Evolutionary conservation across 306 rosid species (phyloP).

Genomic region (Quercus glauca): DNA sequence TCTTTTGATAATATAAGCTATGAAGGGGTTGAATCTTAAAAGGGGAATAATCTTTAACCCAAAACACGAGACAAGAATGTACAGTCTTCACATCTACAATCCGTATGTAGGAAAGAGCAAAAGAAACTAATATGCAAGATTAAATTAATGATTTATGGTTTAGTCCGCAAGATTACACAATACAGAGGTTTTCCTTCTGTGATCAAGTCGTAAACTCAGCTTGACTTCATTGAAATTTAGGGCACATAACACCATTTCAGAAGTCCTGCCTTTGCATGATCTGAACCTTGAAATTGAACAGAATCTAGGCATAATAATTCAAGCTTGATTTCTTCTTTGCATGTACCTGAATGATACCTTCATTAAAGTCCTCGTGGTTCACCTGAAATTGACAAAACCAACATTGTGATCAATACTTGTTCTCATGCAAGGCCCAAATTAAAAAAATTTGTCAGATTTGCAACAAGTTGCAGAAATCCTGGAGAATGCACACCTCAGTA

Average conservation of each 20-base stretch:
- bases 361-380: constrained; percentile 91
- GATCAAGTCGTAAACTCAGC: background rate
- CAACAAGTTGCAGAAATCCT: background rate
- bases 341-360: constrained; percentile 92
- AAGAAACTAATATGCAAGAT: background rate
- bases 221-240: background rate
- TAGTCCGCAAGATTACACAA: background rate
- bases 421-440: constrained; percentile 1
- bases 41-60: no score
- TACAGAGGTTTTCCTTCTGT: background rate
- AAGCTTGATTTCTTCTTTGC: constrained; percentile 92
- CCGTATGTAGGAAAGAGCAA: background rate
- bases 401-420: background rate
- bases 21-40: no score
- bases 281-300: background rate
- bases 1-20: no score
- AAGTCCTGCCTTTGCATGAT: background rate
- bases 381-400: constrained; percentile 41
- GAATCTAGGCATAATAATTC: constrained; percentile 70
- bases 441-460: background rate
- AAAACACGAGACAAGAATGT: no score
- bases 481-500: constrained; percentile 62
- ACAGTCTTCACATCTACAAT: no score
- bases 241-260: background rate
- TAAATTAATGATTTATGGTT: background rate